Base-by-base conservation (phyloP, 306 rosid species). In the Cicer arietinum region DNA sequence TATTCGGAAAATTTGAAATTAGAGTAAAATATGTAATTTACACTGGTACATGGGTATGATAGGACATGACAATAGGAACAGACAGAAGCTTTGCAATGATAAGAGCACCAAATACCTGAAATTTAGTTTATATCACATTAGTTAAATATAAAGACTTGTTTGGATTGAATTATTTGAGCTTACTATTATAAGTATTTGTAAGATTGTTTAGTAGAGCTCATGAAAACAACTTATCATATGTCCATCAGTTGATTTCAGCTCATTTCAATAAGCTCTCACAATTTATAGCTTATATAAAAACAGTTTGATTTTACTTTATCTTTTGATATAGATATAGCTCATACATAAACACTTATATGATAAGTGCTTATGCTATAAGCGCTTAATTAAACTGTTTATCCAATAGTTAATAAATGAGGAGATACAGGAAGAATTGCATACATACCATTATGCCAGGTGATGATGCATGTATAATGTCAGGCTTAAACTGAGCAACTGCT, bases 31-130 rank as follows among this genome's bases (percentile, higher is more conserved):
- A 74, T 73, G 41, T 22, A 81, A 84, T 96, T 89, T 74, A 92
- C 99, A 95, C 99, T 22, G 99, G 99, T 73, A 95, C 99, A 74
- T 95, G 98, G 62, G 99, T 92, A 62, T 95, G 99, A 83, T 95
- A 95, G 25, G 99, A 95, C 99, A 95, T 88, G 80, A 84, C 81
- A 70, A 81, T 70, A 12, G 84, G 84, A 76, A 81, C 84, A 39
- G 47, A 8, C 6, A 80, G 51, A 41, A 69, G 97, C 74, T 81
- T 81, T 70, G 84, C 84, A 54, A 81, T 76, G 77, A 70, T 54
- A 12, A 81, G 81, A 58, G 84, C 84, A 57, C 84, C 84, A 41
- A 80, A 80, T 8, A 80, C 84, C 84, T 80, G 84, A 74, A 74
- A 81, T 62, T 70, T 17, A 45, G 52, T 22, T 42, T n/a, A 7